Conservation (phyloP, 257 asterid species). For the Cynanchum wilfordii region DNA sequence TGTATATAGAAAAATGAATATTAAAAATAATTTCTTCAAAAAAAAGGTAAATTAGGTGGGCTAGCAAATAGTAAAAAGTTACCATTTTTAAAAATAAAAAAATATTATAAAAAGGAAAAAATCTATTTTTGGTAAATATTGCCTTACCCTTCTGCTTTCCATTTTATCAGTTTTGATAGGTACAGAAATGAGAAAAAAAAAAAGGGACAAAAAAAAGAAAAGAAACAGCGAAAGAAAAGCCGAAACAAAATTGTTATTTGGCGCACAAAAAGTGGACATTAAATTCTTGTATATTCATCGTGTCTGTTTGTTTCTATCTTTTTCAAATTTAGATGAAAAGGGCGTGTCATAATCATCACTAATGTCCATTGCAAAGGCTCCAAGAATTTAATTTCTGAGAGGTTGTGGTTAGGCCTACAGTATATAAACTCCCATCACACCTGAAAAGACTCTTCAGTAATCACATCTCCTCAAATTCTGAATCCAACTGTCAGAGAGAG, state of each 20-base stretch:
- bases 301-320: neutral
- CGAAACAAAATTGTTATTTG: neutral
- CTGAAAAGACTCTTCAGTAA: slow-evolving; percentile 3
- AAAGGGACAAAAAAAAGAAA: too few relatives aligned
- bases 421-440: neutral
- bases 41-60: too few relatives aligned
- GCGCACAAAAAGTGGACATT: neutral
- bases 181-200: too few relatives aligned
- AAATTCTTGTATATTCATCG: too few relatives aligned
- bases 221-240: neutral
- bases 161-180: too few relatives aligned
- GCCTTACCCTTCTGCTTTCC: too few relatives aligned
- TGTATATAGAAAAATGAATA: too few relatives aligned
- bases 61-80: too few relatives aligned
- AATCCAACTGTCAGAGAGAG: neutral
- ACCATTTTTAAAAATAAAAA: too few relatives aligned
- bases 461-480: neutral
- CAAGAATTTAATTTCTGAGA: neutral
- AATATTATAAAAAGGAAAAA: too few relatives aligned
- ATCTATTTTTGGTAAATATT: too few relatives aligned
- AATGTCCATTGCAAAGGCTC: slow-evolving; percentile 6
- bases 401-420: neutral
- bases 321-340: neutral
- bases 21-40: too few relatives aligned
- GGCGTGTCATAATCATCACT: slow-evolving; percentile 12